Evolutionary conservation across 768 basidiomycete genomes (phyloP).

Genomic region (Mycena alexandri): DNA sequence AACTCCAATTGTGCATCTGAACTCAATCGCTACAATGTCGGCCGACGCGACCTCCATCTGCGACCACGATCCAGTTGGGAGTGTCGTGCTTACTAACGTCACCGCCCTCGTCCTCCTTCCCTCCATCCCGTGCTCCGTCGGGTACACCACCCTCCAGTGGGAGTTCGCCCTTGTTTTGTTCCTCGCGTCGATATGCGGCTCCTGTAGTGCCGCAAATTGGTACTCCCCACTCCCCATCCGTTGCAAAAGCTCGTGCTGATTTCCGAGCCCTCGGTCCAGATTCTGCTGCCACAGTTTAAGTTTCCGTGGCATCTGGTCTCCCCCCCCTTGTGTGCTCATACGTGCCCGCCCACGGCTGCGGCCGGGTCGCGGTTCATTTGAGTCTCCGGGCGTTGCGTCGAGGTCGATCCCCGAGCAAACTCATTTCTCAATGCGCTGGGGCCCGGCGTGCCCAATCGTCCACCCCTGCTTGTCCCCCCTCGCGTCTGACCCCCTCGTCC

Average conservation of each 20-base stretch:
- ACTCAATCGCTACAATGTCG: constrained; percentile 33
- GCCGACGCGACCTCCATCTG: constrained; percentile 38
- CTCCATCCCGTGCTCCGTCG: background rate
- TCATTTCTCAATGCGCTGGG: too few relatives aligned
- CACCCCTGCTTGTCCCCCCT: too few relatives aligned
- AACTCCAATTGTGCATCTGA: constrained; percentile 32
- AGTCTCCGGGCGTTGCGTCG: too few relatives aligned
- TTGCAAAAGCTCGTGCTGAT: constrained; percentile 2
- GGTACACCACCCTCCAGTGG: background rate
- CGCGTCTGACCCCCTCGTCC: too few relatives aligned
- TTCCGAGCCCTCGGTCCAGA: background rate
- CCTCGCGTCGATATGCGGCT: background rate
- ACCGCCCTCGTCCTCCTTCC: background rate
- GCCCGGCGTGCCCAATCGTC: too few relatives aligned
- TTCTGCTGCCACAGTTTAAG: too few relatives aligned
- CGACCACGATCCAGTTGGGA: constrained; percentile 3
- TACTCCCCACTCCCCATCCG: constrained; percentile 7
- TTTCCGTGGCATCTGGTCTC: too few relatives aligned
- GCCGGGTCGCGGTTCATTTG: background rate
- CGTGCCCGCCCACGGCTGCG: background rate
- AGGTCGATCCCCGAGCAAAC: too few relatives aligned
- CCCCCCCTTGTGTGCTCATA: background rate
- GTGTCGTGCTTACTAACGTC: background rate
- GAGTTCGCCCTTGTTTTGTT: background rate
- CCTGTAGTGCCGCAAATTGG: constrained; percentile 6